Percentiles rank a stretch among this genome's conserved stretches.
phyloP scores from a whole-genome alignment of 805 yeast species.

The Teunomyces cretensis region DNA sequence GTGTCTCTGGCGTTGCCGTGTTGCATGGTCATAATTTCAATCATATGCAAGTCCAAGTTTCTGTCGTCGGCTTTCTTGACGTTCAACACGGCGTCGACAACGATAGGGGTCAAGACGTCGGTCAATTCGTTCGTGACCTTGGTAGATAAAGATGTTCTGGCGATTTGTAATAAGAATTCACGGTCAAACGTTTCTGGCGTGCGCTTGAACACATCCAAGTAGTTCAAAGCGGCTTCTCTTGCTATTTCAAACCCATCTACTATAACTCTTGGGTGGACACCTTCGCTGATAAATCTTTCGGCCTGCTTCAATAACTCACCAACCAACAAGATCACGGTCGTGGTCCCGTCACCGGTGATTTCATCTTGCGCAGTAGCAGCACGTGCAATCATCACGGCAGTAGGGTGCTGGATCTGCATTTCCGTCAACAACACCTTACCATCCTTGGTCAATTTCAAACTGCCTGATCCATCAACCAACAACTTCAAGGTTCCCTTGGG shows the following conservation, averaged over 20 bases:
- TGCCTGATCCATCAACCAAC: constrained; percentile 96
- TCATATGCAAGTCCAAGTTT: constrained; percentile 87
- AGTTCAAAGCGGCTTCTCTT: constrained; percentile 69
- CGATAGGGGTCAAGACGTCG: constrained; percentile 85
- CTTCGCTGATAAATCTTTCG: constrained; percentile 86
- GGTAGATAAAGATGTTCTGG: constrained; percentile 84
- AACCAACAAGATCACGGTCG: constrained; percentile 89
- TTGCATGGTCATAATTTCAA: constrained; percentile 98
- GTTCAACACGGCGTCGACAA: constrained; percentile 90
- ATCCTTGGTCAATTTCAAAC: constrained; percentile 92
- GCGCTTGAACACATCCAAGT: constrained; percentile 64
- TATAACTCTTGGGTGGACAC: constrained; percentile 91
- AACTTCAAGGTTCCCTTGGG: constrained; percentile 97
- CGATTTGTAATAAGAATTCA: constrained; percentile 87
- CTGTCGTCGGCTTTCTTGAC: constrained; percentile 53
- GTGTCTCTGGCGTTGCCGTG: constrained; percentile 85
- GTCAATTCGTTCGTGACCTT: constrained; percentile 78
- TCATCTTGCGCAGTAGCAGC: constrained; percentile 99
- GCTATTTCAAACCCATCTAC: constrained; percentile 96
- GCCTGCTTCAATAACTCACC: constrained; percentile 96
- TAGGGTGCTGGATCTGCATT: constrained; percentile 81
- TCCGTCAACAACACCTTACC: constrained; percentile 91
- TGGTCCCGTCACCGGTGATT: constrained; percentile 98
- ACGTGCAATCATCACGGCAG: constrained; percentile 65
- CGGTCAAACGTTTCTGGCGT: constrained; percentile 62